Evolutionary conservation across 2,329 filamentous ascomycete genomes (phyloP).

Genomic region (Dothiorella sarmentorum): DNA sequence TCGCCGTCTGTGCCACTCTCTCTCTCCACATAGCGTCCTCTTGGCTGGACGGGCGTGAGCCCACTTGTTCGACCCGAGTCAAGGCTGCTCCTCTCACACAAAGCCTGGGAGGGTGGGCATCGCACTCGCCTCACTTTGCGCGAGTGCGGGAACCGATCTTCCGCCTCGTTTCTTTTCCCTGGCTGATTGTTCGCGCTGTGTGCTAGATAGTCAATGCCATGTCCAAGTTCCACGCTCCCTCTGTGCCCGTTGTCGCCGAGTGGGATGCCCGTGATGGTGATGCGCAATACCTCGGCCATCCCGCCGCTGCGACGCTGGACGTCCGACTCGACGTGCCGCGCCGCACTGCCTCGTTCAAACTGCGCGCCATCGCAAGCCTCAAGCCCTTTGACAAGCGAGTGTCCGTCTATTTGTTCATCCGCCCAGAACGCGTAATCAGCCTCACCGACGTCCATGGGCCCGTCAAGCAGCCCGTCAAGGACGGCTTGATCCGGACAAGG

Average conservation of each 20-base stretch:
- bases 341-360: background rate
- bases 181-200: background rate
- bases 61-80: background rate
- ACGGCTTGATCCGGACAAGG: background rate
- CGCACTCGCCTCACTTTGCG: background rate
- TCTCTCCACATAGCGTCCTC: background rate
- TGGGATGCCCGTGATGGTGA: background rate
- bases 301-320: background rate
- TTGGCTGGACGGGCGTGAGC: background rate
- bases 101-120: slow-evolving; percentile 8
- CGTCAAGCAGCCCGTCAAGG: background rate
- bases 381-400: background rate
- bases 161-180: background rate
- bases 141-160: background rate
- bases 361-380: background rate
- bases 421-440: background rate
- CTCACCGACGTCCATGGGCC: background rate
- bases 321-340: background rate
- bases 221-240: background rate
- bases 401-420: background rate
- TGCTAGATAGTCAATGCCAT: background rate
- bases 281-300: background rate
- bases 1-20: background rate
- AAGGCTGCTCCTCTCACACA: background rate
- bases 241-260: background rate